Evolutionary conservation across 352 stramenopile genomes (phyloP), one percentile per base, ranked within the genome.

Genomic region (Thalassiosira ordinaria): DNA sequence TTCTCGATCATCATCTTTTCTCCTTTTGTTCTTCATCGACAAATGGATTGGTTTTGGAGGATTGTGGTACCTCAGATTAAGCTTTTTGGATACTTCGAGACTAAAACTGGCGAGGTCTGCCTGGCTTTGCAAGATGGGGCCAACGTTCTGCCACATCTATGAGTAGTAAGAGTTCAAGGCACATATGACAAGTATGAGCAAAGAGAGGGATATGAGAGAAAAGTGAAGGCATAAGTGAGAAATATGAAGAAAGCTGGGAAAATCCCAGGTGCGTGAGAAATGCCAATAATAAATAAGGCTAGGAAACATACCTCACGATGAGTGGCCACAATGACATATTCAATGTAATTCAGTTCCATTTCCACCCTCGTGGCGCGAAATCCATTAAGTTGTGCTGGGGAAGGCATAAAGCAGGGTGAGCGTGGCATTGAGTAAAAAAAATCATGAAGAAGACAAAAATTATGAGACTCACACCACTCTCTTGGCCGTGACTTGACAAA

Each of bases 271-370:
- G n/a, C n/a, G n/a, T n/a, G n/a, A n/a, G n/a, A n/a, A n/a, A n/a
- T n/a, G n/a, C n/a, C n/a, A n/a, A n/a, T n/a, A n/a, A n/a, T n/a
- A n/a, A n/a, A n/a, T n/a, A n/a, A n/a, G n/a, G n/a, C n/a, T n/a
- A n/a, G n/a, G n/a, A n/a, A n/a, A n/a, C 86, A 90, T 37, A 64
- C 75, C 67, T 82, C 80, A 59, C 74, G 26, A 44, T 87, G 80
- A 47, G 77, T 78, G 51, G 78, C 74, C 11, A 88, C 63, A 52
- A 91, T 80, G 20, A 87, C 51, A 39, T 91, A 91, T 46, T 87
- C 84, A 63, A 92, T 80, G 64, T 83, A 94, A 24, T 88, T 88
- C 0, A 86, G 41, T 52, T 92, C 85, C 57, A 88, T 84, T 47
- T 86, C 76, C 2, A 94, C 76, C 14, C 74, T 39, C 6, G 65